Base-by-base conservation (phyloP, 2,329 filamentous ascomycete genomes). In the Alternaria alternata region DNA sequence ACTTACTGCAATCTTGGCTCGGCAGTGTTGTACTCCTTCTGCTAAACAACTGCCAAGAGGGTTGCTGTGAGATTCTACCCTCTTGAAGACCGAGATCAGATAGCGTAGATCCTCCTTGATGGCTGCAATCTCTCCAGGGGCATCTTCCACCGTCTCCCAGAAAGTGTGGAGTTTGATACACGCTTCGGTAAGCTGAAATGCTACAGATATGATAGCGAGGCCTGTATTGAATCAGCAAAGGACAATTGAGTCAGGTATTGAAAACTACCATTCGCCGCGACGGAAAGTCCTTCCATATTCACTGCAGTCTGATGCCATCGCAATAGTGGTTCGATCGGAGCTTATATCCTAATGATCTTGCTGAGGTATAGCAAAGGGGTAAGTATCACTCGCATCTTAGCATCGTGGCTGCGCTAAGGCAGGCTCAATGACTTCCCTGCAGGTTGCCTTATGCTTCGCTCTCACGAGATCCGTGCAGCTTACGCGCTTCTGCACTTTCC, bases 91-190 rank as follows among this genome's bases (percentile, higher is more conserved):
- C 3, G 63, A 64, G 5, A 62, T 61, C 0, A 65, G 56, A 20
- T 62, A 67, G 11, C 46, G 53, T 2, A 64, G 30, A 51, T 67
- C 61, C 42, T 64, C 63, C 16, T 64, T 64, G 44, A 67, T 60
- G 0, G 58, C 47, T 20, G 44, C 32, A 7, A 67, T 59, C 34
- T 67, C 65, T 6, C 52, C 49, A 7, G 65, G 63, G 5, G 61
- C 65, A 56, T 62, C 61, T 59, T 64, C 56, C 16, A 65, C 51
- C 0, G 63, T 52, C 30, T 67, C 63, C 65, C 63, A 67, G 38
- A 65, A 67, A 2, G 16, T 52, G 11, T 67, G 62, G 11, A 47
- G 43, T 47, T 47, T 47, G 26, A 47, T 47, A 14, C 43, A 47
- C 6, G 43, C 26, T 18, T 47, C 26, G 6, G 26, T 32, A 8